phyloP scores from a whole-genome alignment of 768 basidiomycete genomes.

The Lentinula sp. region DNA sequence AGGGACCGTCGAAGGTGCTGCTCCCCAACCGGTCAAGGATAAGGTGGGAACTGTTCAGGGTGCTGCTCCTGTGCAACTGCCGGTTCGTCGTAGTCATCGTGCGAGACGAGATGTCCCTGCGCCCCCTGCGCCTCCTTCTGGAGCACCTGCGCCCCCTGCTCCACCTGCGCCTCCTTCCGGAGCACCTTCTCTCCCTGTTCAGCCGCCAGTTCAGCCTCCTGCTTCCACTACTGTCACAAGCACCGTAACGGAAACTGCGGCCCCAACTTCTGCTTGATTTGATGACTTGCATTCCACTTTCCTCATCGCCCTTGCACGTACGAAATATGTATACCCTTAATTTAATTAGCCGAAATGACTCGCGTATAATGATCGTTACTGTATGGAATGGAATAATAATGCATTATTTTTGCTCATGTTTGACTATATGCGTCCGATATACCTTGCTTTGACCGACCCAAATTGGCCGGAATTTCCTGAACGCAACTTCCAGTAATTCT shows the following conservation, averaged over 20 bases:
- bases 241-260: neutral
- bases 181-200: neutral
- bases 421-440: neutral
- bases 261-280: neutral
- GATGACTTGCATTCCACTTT: neutral
- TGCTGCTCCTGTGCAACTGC: neutral
- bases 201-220: neutral
- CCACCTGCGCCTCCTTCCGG: neutral
- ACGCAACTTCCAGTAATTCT: too few species aligned
- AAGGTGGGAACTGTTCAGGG: neutral
- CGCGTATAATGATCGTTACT: neutral
- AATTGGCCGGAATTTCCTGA: neutral
- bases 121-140: neutral
- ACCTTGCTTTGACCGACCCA: neutral
- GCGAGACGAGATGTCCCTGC: neutral
- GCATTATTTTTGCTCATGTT: neutral
- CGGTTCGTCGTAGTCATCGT: conserved; percentile 2
- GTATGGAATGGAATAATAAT: neutral
- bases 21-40: neutral
- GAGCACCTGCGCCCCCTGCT: neutral
- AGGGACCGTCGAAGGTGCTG: neutral
- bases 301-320: neutral
- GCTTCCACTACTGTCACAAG: neutral
- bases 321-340: neutral
- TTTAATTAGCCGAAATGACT: neutral